phyloP scores from a whole-genome alignment of 2,329 filamentous ascomycete genomes.

The Epicoccum nigrum region DNA sequence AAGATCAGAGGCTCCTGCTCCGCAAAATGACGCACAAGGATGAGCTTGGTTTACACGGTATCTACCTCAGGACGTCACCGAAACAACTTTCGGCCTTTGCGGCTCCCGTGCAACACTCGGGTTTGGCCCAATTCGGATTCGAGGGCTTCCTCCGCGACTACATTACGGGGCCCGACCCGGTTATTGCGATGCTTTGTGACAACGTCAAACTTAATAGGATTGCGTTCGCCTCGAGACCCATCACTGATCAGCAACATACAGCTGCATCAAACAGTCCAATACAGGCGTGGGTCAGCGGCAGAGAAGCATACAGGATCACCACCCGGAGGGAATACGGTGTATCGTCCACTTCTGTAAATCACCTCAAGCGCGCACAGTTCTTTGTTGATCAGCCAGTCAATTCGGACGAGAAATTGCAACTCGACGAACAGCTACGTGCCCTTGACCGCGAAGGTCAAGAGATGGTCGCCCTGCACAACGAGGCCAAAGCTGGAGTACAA shows the following conservation, averaged over 20 bases:
- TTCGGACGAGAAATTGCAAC: slow-evolving; percentile 63
- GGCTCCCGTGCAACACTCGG: slow-evolving; percentile 60
- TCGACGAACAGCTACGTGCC: slow-evolving; percentile 60
- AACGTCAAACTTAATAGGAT: slow-evolving; percentile 72
- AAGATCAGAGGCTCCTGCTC: slow-evolving; percentile 77
- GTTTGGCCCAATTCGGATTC: slow-evolving; percentile 68
- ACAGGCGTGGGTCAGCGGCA: slow-evolving; percentile 72
- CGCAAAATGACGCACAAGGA: slow-evolving; percentile 62
- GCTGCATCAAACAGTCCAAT: slow-evolving; percentile 66
- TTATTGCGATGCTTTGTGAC: slow-evolving; percentile 86
- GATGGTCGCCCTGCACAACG: slow-evolving; percentile 40
- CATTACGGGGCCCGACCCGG: slow-evolving; percentile 78
- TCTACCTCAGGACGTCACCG: slow-evolving; percentile 71
- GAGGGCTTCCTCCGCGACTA: slow-evolving; percentile 82
- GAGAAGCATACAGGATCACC: slow-evolving; percentile 60
- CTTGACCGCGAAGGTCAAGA: slow-evolving; percentile 47
- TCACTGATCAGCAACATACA: slow-evolving; percentile 72
- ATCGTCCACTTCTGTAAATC: slow-evolving; percentile 70
- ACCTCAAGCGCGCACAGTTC: slow-evolving; percentile 65
- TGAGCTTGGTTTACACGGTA: slow-evolving; percentile 67
- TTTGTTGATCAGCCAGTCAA: slow-evolving; percentile 85
- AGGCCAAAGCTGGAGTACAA: slow-evolving; percentile 28
- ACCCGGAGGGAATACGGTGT: slow-evolving; percentile 83
- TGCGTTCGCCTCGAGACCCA: slow-evolving; percentile 67
- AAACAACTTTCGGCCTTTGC: slow-evolving; percentile 62